Percentiles rank a stretch among this genome's conserved stretches.
Evolutionary conservation across 2,329 filamentous ascomycete genomes (phyloP).

Genomic region (Hymenoscyphus infarciens): DNA sequence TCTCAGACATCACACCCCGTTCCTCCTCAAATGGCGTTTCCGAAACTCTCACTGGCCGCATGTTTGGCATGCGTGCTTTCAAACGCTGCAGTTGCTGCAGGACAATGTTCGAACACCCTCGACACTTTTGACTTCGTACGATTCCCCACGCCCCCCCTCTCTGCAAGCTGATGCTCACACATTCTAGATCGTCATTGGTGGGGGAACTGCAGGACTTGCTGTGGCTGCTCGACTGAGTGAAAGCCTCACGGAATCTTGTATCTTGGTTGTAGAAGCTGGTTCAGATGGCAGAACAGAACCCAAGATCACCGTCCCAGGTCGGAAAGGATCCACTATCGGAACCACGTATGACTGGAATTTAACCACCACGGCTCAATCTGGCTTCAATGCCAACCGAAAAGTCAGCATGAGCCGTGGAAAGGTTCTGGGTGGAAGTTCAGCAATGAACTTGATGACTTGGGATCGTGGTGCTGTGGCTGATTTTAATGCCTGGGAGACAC

Average conservation of each 20-base stretch:
- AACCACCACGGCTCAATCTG: conserved; percentile 37
- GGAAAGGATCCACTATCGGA: conserved; percentile 35
- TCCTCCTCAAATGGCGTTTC: conserved; percentile 4
- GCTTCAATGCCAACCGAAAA: conserved; percentile 23
- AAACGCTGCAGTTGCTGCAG: conserved; percentile 2
- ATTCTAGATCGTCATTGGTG: conserved; percentile 40
- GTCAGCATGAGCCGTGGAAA: conserved; percentile 18
- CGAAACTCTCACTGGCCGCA: not conserved
- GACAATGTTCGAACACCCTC: conserved; percentile 6
- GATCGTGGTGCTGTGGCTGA: conserved; percentile 23
- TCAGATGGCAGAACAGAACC: conserved; percentile 35
- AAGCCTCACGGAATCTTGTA: conserved; percentile 35
- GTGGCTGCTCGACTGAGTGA: conserved; percentile 41
- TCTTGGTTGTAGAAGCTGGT: conserved; percentile 34
- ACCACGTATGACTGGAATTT: conserved; percentile 43
- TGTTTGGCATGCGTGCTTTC: conserved; percentile 6
- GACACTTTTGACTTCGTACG: conserved; percentile 9
- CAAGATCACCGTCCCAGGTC: conserved; percentile 38
- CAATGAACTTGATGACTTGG: conserved; percentile 33
- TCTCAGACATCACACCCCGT: not conserved
- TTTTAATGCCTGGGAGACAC: conserved; percentile 40
- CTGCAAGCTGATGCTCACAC: not conserved
- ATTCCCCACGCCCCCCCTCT: not conserved
- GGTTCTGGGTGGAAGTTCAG: conserved; percentile 38
- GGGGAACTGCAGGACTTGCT: conserved; percentile 44